These are phyloP conservation scores for Fusarium penzigii DNA, from an alignment of 2,329 filamentous ascomycete species.

Conservation along the genomic window DNA sequence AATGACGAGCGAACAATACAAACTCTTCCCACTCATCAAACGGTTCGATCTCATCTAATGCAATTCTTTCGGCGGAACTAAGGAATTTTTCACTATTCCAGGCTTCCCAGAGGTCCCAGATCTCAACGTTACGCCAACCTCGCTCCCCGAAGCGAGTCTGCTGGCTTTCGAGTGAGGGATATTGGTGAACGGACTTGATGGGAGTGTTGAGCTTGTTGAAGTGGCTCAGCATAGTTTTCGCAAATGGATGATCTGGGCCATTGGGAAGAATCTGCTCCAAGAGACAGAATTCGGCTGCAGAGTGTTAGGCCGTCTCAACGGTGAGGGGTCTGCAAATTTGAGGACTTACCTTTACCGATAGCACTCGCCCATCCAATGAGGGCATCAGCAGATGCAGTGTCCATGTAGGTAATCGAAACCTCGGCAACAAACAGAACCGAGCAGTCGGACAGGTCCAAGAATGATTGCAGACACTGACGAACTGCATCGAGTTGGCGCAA, in stretches of 20 bases:
- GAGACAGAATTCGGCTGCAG: conserved; percentile 70
- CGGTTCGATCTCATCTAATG: conserved; percentile 71
- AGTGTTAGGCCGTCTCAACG: conserved; percentile 13
- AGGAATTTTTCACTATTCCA: conserved; percentile 75
- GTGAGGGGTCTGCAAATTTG: neutral
- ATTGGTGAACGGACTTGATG: conserved; percentile 71
- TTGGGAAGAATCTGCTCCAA: conserved; percentile 85
- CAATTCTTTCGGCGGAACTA: conserved; percentile 55
- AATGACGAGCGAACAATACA: conserved; percentile 79
- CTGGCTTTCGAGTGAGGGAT: conserved; percentile 68
- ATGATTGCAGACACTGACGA: conserved; percentile 56
- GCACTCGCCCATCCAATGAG: conserved; percentile 77
- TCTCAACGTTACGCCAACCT: conserved; percentile 67
- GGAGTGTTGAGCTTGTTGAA: conserved; percentile 80
- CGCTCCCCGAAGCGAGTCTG: conserved; percentile 63
- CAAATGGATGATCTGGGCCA: conserved; percentile 78
- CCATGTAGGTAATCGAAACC: conserved; percentile 91
- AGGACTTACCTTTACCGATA: conserved; percentile 62
- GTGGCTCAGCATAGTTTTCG: conserved; percentile 79
- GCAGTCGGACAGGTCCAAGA: conserved; percentile 59
- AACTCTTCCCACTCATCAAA: conserved; percentile 99
- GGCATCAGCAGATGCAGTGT: conserved; percentile 68
- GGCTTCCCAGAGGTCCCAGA: conserved; percentile 76
- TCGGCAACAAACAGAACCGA: conserved; percentile 82
- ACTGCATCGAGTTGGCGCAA: conserved; percentile 67